Conservation (phyloP, 495 filamentous ascomycete species). For the Trichodelitschia bisporula region DNA sequence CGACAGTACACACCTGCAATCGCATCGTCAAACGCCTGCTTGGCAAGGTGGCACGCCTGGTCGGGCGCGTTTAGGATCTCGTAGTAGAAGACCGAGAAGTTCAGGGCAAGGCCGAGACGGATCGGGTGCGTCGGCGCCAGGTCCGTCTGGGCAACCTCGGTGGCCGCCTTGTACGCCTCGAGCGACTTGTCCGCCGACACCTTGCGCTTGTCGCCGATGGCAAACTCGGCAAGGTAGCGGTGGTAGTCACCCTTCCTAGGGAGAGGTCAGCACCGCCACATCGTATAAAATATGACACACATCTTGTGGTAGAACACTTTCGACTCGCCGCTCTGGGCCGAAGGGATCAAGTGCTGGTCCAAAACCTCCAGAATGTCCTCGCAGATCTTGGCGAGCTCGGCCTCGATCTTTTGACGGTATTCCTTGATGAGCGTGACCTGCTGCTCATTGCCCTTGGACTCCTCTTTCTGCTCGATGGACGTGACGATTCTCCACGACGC, state of each 20-base stretch:
- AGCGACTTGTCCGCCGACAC: slow-evolving; percentile 83
- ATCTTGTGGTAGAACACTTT: slow-evolving; percentile 99
- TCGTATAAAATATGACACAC: slow-evolving; percentile 22
- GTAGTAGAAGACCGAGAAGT: slow-evolving; percentile 99
- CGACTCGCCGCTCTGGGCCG: slow-evolving; percentile 87
- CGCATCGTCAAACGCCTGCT: slow-evolving; percentile 97
- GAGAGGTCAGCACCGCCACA: neutral
- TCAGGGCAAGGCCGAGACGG: slow-evolving; percentile 89
- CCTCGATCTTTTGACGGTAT: slow-evolving; percentile 98
- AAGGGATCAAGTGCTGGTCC: slow-evolving; percentile 88
- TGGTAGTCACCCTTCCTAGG: slow-evolving; percentile 98
- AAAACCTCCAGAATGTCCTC: slow-evolving; percentile 95
- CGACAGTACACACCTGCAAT: slow-evolving; percentile 33
- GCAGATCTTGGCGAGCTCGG: slow-evolving; percentile 96
- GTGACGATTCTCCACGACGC: slow-evolving; percentile 99
- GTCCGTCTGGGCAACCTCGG: slow-evolving; percentile 93
- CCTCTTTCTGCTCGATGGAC: slow-evolving; percentile 99
- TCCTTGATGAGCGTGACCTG: slow-evolving; percentile 95
- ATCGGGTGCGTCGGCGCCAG: slow-evolving; percentile 97
- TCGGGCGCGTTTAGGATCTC: slow-evolving; percentile 99
- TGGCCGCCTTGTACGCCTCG: slow-evolving; percentile 99
- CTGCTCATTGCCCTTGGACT: slow-evolving; percentile 92
- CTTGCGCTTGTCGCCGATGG: slow-evolving; percentile 97
- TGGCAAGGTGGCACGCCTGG: slow-evolving; percentile 94
- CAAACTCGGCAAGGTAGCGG: slow-evolving; percentile 97